These are phyloP conservation scores for Ophioceras dolichostomum DNA, from an alignment of 2,329 filamentous ascomycete species.

Conservation along the genomic window DNA sequence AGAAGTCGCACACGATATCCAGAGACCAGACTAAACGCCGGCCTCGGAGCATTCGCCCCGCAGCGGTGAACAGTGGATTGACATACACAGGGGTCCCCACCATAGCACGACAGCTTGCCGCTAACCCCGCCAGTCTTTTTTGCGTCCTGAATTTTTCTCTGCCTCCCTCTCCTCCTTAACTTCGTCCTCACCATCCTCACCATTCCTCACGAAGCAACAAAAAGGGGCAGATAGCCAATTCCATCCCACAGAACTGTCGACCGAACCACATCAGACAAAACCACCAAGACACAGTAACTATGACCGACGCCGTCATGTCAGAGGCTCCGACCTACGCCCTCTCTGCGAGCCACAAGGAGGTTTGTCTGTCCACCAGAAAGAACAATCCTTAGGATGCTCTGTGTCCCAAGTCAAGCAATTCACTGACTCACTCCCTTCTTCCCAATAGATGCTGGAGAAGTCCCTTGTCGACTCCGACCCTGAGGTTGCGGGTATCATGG, in stretches of 20 bases:
- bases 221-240: not conserved
- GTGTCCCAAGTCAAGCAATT: too few relatives aligned
- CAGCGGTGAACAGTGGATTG: too few relatives aligned
- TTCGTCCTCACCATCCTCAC: not conserved
- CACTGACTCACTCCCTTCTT: conserved; percentile 13
- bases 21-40: too few relatives aligned
- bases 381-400: too few relatives aligned
- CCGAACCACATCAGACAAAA: not conserved
- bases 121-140: too few relatives aligned
- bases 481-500: conserved; percentile 95
- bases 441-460: conserved; percentile 89
- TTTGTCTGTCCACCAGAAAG: conserved; percentile 20
- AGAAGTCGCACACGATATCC: too few relatives aligned
- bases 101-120: too few relatives aligned
- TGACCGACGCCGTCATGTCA: conserved; percentile 5
- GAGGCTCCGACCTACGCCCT: conserved; percentile 44
- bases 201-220: not conserved
- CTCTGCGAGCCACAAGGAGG: conserved; percentile 41
- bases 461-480: conserved; percentile 83
- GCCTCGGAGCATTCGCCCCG: too few relatives aligned
- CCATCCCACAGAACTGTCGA: not conserved
- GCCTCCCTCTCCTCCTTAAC: not conserved
- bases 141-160: not conserved
- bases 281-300: not conserved
- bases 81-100: too few relatives aligned